Evolutionary conservation across 176 grass and related monocot genomes (phyloP).

Genomic region (Oryza rufipogon): DNA sequence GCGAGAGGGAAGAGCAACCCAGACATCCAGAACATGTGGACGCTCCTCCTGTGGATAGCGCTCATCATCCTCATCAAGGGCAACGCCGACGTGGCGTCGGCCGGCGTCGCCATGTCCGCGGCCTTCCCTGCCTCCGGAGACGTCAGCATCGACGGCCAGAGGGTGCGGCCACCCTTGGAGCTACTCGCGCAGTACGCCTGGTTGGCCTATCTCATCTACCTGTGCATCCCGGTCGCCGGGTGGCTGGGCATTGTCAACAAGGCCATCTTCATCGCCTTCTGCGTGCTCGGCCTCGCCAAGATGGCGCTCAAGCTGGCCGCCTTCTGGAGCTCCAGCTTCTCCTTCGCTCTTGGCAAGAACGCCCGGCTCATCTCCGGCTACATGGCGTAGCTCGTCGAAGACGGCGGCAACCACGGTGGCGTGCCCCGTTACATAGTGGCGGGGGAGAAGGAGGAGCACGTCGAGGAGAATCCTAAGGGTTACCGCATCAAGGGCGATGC

Average conservation of each 20-base stretch:
- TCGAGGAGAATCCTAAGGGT: no score
- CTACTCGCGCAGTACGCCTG: background rate
- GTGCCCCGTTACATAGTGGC: no score
- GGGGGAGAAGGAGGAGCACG: no score
- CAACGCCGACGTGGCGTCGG: constrained; percentile 1
- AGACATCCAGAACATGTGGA: constrained; percentile 14
- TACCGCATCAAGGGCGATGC: no score
- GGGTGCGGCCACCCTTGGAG: background rate
- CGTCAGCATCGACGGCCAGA: constrained; percentile 20
- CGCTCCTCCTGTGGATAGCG: constrained; percentile 29
- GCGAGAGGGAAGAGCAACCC: background rate
- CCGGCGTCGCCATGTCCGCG: background rate
- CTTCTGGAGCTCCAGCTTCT: background rate
- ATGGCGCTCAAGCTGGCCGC: constrained; percentile 27
- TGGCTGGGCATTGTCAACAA: background rate
- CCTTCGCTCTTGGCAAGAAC: constrained; percentile 35
- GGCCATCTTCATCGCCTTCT: constrained; percentile 21
- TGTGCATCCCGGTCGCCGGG: background rate
- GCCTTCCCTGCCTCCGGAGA: background rate
- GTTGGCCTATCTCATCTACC: rapidly evolving
- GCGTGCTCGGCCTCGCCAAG: constrained; percentile 19
- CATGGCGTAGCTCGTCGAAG: constrained; percentile 36
- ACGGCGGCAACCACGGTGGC: rapidly evolving
- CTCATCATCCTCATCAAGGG: constrained; percentile 21
- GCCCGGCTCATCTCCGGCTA: constrained; percentile 43